phyloP scores from a whole-genome alignment of 108 stramenopile species.

The Skeletonema tropicum region DNA sequence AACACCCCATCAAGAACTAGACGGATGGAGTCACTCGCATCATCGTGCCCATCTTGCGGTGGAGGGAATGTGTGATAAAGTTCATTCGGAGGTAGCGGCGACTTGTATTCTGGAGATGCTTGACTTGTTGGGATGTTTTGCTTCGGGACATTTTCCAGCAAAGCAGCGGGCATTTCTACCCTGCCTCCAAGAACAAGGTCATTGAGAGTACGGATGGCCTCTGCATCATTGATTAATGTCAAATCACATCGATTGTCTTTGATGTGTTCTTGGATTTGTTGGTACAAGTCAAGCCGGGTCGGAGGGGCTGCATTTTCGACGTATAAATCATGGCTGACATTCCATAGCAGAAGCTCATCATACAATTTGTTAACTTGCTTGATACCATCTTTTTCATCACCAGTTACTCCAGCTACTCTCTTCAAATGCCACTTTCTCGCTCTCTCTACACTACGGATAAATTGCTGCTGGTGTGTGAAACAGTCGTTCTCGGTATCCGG shows the following conservation, averaged over 20 bases:
- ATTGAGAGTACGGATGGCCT: slow-evolving; percentile 9
- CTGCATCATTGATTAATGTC: neutral
- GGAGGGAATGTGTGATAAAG: slow-evolving; percentile 34
- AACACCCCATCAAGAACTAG: slow-evolving; percentile 30
- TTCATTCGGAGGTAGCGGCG: slow-evolving; percentile 31
- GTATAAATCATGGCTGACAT: slow-evolving; percentile 20
- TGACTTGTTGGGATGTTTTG: slow-evolving; percentile 19
- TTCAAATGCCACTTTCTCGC: slow-evolving; percentile 20
- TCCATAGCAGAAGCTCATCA: slow-evolving; percentile 15
- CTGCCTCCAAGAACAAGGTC: slow-evolving; percentile 28
- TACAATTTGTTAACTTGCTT: slow-evolving; percentile 9
- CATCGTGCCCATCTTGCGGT: slow-evolving; percentile 25
- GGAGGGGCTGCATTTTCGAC: slow-evolving; percentile 37
- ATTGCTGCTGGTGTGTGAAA: slow-evolving; percentile 36
- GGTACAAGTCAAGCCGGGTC: slow-evolving; percentile 28
- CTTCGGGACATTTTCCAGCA: neutral
- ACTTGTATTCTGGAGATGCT: slow-evolving; percentile 37
- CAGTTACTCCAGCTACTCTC: neutral
- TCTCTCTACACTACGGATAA: slow-evolving; percentile 3
- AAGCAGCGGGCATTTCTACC: slow-evolving; percentile 15
- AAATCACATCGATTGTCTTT: neutral
- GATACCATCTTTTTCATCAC: neutral
- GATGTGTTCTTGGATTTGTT: slow-evolving; percentile 16
- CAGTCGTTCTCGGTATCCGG: slow-evolving; percentile 29
- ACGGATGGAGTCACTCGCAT: slow-evolving; percentile 21